These are phyloP conservation scores for Aegilops sharonensis DNA, from an alignment of 176 grass and related monocot species.

Conservation along the genomic window DNA sequence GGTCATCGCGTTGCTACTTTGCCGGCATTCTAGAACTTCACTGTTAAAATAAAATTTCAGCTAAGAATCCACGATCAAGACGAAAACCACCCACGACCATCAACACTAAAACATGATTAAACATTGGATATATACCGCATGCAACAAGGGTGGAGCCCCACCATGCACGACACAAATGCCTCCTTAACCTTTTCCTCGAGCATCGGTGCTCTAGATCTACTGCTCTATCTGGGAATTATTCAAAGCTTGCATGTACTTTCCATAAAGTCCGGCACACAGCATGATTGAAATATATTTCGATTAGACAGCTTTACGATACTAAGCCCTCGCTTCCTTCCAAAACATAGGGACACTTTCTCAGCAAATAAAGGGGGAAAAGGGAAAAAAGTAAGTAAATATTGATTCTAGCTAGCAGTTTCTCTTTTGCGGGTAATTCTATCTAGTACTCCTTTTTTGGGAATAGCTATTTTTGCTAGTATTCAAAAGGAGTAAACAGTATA, in stretches of 20 bases:
- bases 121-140: background rate
- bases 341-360: background rate
- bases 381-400: background rate
- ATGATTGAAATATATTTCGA: conserved; percentile 7
- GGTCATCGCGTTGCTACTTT: background rate
- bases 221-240: conserved; percentile 15
- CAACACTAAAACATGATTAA: background rate
- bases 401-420: too few relatives aligned
- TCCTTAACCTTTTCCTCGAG: background rate
- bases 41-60: background rate
- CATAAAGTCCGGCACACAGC: conserved; percentile 19
- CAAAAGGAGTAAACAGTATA: background rate
- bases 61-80: conserved; percentile 16
- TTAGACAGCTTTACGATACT: background rate
- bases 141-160: background rate
- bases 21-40: conserved; percentile 5
- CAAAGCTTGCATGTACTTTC: conserved; percentile 9
- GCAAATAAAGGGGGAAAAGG: background rate
- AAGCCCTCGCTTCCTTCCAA: background rate
- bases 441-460: too few relatives aligned
- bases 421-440: background rate
- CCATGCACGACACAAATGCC: background rate
- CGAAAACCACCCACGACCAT: conserved; percentile 12
- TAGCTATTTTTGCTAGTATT: background rate
- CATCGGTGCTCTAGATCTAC: background rate